Conservation (phyloP, 73 alveolate genomes). For the Paramecium sonneborni region DNA sequence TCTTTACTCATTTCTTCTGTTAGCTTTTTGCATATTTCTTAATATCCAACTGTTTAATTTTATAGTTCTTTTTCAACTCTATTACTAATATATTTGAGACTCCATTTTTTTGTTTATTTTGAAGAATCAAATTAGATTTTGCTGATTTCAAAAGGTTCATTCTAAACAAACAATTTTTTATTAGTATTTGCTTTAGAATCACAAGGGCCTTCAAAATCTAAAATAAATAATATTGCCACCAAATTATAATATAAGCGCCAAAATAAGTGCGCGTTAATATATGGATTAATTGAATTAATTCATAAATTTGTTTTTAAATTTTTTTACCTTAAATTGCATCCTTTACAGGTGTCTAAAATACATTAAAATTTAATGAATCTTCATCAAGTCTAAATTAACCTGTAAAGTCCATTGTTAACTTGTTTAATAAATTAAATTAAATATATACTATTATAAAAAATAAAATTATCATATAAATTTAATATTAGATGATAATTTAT, state of each 20-base stretch:
- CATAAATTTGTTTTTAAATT: not conserved
- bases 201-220: not conserved
- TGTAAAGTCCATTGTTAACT: not conserved
- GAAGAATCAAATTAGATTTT: constrained; percentile 16
- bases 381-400: constrained; percentile 25
- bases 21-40: not conserved
- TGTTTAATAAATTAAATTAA: not conserved
- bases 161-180: not conserved
- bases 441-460: not conserved
- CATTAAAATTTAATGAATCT: not conserved
- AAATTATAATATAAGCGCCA: constrained; percentile 20
- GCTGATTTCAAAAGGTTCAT: not conserved
- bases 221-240: constrained; percentile 20
- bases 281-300: not conserved
- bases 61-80: constrained; percentile 19
- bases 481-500: no score
- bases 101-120: not conserved
- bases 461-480: not conserved
- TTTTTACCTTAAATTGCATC: not conserved
- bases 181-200: not conserved
- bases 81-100: constrained; percentile 26
- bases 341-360: not conserved
- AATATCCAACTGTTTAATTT: not conserved
- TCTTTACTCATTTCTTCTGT: not conserved
- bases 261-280: constrained; percentile 11